Base-by-base conservation (phyloP, 345 rosid genomes). In the Rhodamnia argentea region DNA sequence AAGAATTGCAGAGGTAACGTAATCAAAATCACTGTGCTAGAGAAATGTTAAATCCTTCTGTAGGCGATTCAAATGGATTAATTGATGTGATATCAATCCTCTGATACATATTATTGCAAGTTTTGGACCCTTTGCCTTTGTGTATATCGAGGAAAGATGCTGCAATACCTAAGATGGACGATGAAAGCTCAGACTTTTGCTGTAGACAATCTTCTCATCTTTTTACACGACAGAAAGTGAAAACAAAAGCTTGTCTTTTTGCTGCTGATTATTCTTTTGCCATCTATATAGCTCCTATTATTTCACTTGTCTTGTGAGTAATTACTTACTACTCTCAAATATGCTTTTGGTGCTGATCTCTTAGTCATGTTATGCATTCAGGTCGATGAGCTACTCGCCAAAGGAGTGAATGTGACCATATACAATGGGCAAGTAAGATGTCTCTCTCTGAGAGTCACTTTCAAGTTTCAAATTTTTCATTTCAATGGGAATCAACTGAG, bases 391-490 rank as follows among this genome's bases (percentile, higher is more conserved):
- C 95, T 96, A 8, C 94, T 97, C 82, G 90, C 94, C 42, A 94
- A 91, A 83, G 98, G 98, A 14, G 88, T 96, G 78, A 92, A 93
- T 87, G 98, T 96, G 54, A 96, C 98, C 11, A 85, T 97, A 44
- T 97, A 97, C 86, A 97, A 87, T 92, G 99, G 99, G 20, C 99
- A 97, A 84, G 99, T 96, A 93, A 85, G 93, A 96, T n/a, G 14
- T 70, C 6, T 70, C 22, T 70, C 44, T 32, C 40, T 62, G 5
- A 4, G 78, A 84, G 22, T 55, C 29, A 3, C 15, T 70, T 70
- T 32, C 47, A 16, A 18, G 47, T 70, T 70, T 32, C 24, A 32
- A 70, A 24, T 32, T 32, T 70, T 70, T 32, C 13, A 32, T 47
- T 23, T 70, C 78, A 32, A 51, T 82, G 20, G 9, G 23, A 37